Percentiles rank a stretch among this genome's conserved stretches.
Conservation (phyloP, 805 yeast species). For the Starmerella floris region DNA sequence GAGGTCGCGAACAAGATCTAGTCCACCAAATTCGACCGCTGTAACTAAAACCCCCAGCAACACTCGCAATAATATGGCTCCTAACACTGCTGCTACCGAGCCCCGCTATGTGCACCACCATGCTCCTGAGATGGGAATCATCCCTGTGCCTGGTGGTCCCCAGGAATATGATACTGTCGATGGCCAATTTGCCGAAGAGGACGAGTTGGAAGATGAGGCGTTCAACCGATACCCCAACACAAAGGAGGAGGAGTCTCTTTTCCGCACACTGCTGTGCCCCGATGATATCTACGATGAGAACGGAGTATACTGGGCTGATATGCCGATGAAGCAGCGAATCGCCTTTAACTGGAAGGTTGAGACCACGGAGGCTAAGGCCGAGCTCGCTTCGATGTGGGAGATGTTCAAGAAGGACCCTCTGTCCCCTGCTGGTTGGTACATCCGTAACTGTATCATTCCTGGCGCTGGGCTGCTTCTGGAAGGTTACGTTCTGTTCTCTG, state of each 20-base stretch:
- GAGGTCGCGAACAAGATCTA: background rate
- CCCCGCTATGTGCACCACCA: constrained; percentile 19
- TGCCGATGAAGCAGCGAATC: constrained; percentile 23
- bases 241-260: constrained; percentile 27
- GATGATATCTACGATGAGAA: constrained; percentile 25
- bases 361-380: constrained; percentile 23
- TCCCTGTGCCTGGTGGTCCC: constrained; percentile 30
- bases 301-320: constrained; percentile 31
- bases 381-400: constrained; percentile 19
- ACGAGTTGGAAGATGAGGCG: constrained; percentile 18
- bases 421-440: constrained; percentile 27
- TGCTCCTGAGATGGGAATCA: constrained; percentile 27
- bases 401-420: constrained; percentile 28
- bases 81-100: background rate
- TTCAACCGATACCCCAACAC: constrained; percentile 20
- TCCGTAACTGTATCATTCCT: constrained; percentile 28
- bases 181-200: constrained; percentile 21
- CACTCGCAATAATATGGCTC: background rate
- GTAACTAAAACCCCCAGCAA: background rate
- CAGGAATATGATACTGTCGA: constrained; percentile 31
- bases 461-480: constrained; percentile 31
- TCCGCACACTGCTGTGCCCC: constrained; percentile 27
- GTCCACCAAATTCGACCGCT: background rate
- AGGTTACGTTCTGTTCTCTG: constrained; percentile 30
- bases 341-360: constrained; percentile 24